Evolutionary conservation across 352 stramenopile genomes (phyloP), one percentile per base, ranked within the genome.

Genomic region (Halophytophthora polymorphica): DNA sequence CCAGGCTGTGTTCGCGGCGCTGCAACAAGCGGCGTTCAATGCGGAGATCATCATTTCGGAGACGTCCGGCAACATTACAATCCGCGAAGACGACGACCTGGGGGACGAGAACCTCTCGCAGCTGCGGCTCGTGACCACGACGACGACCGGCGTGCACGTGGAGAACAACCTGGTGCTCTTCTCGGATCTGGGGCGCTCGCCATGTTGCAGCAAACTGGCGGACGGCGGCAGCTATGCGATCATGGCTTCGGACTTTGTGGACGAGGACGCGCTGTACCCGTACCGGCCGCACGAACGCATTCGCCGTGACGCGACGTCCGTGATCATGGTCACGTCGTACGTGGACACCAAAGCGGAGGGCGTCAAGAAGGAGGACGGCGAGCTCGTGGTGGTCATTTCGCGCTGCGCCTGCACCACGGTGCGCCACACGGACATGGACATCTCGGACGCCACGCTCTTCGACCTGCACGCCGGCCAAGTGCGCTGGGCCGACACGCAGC

Each of bases 31-130:
- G 35, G 51, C 74, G 47, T 64, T 59, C 19, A 74, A 75, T 36
- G 52, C 67, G 33, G 64, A 77, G 50, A 77, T 75, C 45, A 75
- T 51, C 28, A 66, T 75, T 18, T 74, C 64, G 22, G 65, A 74
- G 40, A 68, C 61, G 19, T 18, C 71, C 15, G 65, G 65, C 13
- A 50, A 68, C 33, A 64, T 74, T 48, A 71, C 65, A 25, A 71
- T 74, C 40, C 65, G 65, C 8, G 65, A 74, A 28, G 65, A 74
- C 28, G 65, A 74, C 36, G 61, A 74, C 36, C 56, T 44, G 1
- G 61, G 49, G 4, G 61, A 37, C 22, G 65, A 63, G 34, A 61
- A 57, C 1, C 36, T 69, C 18, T 59, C 47, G 3, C 65, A 74
- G 45, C 69, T 66, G 53, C 60, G 61, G 28, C 37, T 74, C 37